Base-by-base conservation (phyloP, 1,284 basidiomycete species). In the Taiwanofungus camphoratus region DNA sequence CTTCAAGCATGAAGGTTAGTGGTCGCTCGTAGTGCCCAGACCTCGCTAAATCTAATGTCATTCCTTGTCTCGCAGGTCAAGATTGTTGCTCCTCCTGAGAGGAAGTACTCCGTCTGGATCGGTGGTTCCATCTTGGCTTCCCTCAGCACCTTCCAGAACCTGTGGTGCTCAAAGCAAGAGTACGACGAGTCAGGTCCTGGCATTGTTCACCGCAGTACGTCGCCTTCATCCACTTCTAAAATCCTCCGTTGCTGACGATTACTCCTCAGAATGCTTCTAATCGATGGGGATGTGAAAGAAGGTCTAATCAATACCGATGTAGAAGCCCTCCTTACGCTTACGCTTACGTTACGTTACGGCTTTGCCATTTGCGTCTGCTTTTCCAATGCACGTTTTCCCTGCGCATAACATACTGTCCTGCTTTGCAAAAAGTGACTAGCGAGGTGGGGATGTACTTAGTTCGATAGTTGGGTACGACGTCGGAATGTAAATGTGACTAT, bases 61-160 rank as follows among this genome's bases (percentile, higher is more conserved):
- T 39, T 4, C n/a, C 27, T 8, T 20, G 3, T 49, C 9, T 35
- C 43, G 26, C 27, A 93, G 84, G 87, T 95, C 75, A 94, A 92
- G 82, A 92, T 93, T 45, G 85, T 91, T 47, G 88, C 90, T 54
- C 90, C 91, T 43, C 92, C 91, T 34, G 92, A 94, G 73, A 76
- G 92, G 61, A 93, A 92, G 68, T 92, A 91, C 78, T 91, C 89
- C 44, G 94, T 96, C 70, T 98, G 94, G 94, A 98, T 98, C 62
- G 94, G 95, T 79, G 94, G 95, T 60, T 96, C 92, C 52, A 98
- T 98, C 67, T 76, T 97, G 48, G 92, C 92, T 29, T 96, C 93
- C 46, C 82, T 97, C 46, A 88, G 83, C 57, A 97, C 94, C 53
- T 97, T 97, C 92, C 93, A 96, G 77, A 86, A 85, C 62, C 67